Evolutionary conservation across 305 asterid species (phyloP), one percentile per base, ranked within the genome.

Genomic region (Stenogyne calaminthoides): DNA sequence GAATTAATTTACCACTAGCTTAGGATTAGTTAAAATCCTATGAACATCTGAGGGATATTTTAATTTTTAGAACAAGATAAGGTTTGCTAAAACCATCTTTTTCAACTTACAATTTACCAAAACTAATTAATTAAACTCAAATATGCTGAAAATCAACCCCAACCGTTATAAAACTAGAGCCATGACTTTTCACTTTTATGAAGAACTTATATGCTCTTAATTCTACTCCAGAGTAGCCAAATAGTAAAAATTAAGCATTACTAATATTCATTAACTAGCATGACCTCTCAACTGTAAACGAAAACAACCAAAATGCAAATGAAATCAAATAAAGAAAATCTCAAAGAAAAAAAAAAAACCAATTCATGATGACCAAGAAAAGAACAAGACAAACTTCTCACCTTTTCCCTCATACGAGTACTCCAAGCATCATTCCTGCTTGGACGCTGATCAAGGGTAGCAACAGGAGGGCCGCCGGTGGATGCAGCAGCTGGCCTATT

Each of bases 361-460:
- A 1, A 14, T 14, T 46, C 2, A 46, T 46, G 19, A 46, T 46
- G 18, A 7, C 62, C 47, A 68, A 39, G 55, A 9, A 71, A 67
- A 27, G 39, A 37, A 69, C 20, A 61, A 11, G 18, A 16, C 5
- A 60, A 25, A 9, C 20, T 49, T 56, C 70, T 62, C 77, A 91
- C 99, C 99, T 95, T 95, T 82, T 95, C 99, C 84, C 96, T 85
- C 99, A 95, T 95, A 37, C 99, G 97, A 54, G 96, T 76, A 78
- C 99, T 95, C 99, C 99, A 95, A 67, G 99, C 98, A 78, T 95
- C 99, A 42, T 74, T 92, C 80, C 99, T 88, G 76, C 96, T 92
- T 6, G 96, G 91, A 76, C 94, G 98, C 19, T 87, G 90, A 77
- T 95, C 99, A 57, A 87, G 91, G 16, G 90, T 73, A 77, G 83